phyloP scores from a whole-genome alignment of 768 basidiomycete genomes.

The Trametes punicea region DNA sequence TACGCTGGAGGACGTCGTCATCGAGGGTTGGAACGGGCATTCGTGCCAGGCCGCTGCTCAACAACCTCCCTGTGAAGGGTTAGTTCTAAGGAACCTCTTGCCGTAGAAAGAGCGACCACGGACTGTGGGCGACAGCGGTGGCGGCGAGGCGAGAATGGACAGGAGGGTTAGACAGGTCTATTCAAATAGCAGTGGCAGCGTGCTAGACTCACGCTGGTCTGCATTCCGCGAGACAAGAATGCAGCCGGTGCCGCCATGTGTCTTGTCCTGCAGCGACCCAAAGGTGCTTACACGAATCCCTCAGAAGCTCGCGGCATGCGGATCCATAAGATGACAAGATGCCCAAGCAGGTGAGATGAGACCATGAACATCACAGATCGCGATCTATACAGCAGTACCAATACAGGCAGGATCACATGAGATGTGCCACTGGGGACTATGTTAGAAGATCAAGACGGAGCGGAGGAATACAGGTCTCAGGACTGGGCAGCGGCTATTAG shows the following conservation, averaged over 20 bases:
- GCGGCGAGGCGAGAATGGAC: neutral
- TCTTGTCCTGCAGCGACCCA: too few species aligned
- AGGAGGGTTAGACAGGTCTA: neutral
- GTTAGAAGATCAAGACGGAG: neutral
- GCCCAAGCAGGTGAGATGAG: neutral
- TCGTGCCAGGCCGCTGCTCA: neutral
- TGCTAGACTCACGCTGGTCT: neutral
- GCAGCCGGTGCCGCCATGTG: too few species aligned
- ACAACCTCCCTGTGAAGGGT: neutral
- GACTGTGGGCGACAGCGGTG: neutral
- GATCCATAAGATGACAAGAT: neutral
- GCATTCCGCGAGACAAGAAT: neutral
- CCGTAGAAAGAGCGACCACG: neutral
- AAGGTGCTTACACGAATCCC: too few species aligned
- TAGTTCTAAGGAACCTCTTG: neutral
- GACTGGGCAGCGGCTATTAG: too few species aligned
- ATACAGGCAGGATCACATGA: neutral
- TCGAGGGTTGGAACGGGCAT: neutral
- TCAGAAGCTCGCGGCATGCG: neutral
- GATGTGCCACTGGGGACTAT: neutral
- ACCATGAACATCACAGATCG: neutral
- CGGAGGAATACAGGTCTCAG: neutral
- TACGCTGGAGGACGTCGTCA: conserved; percentile 1
- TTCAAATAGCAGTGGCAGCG: neutral
- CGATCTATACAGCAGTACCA: neutral